Evolutionary conservation across 176 grass and related monocot genomes (phyloP).

Genomic region (Ensete ventricosum): DNA sequence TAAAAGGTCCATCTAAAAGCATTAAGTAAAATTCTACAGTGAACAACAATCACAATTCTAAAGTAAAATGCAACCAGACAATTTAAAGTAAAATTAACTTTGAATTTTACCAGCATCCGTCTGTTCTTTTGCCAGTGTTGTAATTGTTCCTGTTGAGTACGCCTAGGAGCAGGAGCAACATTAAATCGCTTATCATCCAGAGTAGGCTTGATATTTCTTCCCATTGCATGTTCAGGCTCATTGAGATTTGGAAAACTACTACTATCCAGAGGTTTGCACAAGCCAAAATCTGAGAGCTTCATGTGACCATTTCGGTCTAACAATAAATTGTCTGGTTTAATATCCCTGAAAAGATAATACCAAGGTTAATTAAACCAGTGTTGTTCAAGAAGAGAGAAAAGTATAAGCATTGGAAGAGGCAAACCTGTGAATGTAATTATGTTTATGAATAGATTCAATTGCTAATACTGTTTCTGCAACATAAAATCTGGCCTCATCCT

Average conservation of each 20-base stretch:
- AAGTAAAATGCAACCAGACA: background rate
- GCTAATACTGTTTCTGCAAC: conserved; percentile 94
- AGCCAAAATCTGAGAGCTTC: conserved; percentile 95
- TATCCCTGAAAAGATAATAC: conserved; percentile 59
- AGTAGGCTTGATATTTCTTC: conserved; percentile 49
- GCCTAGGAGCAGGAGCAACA: conserved; percentile 54
- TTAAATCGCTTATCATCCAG: conserved; percentile 51
- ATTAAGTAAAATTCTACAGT: no score
- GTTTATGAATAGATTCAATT: conserved; percentile 94
- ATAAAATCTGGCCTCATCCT: conserved; percentile 92
- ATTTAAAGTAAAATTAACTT: background rate
- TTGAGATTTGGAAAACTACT: conserved; percentile 91
- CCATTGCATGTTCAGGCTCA: conserved; percentile 61
- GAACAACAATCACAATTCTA: background rate
- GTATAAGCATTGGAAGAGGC: conserved; percentile 1
- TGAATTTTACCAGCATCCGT: conserved; percentile 62
- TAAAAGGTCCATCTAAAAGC: background rate
- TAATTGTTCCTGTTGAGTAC: conserved; percentile 90
- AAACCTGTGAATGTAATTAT: conserved; percentile 97
- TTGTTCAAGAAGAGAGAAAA: conserved; percentile 3
- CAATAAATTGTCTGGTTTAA: conserved; percentile 95
- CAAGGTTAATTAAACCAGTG: conserved; percentile 17
- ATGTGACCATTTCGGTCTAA: conserved; percentile 79
- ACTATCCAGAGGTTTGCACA: conserved; percentile 96
- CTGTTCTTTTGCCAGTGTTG: conserved; percentile 98